Base-by-base conservation (phyloP, 2,329 filamentous ascomycete genomes). In the Ceratocystis ficicola region DNA sequence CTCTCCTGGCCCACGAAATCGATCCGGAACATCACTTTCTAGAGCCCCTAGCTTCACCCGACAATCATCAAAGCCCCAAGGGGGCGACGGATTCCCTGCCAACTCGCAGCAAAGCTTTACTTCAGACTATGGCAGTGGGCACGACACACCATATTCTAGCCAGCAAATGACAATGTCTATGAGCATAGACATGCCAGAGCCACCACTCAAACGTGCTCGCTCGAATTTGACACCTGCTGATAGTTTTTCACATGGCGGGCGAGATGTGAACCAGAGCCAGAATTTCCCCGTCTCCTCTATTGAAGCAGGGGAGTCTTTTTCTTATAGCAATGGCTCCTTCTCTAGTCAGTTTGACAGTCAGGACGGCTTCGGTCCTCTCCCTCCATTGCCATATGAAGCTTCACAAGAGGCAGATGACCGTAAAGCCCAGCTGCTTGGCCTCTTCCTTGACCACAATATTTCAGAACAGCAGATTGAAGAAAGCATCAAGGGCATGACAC, bases 101-200 rank as follows among this genome's bases (percentile, higher is more conserved):
- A 89, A 86, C 73, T 95, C 92, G 59, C 91, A 96, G 74, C 90
- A 95, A 73, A 96, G 88, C 73, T 84, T 89, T 70, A 77, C 81
- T 52, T 91, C 89, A 0, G 89, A 93, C 70, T 91, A 86, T 75
- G 86, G 81, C 60, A 87, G 72, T 71, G 70, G 63, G 70, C 70
- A 68, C 69, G 64, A 69, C 64, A 25, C 66, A 65, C 10, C 62
- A 30, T 52, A 50, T 32, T 55, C 64, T 25, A 60, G 62, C 46
- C 66, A 68, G 44, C 72, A 73, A 44, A 73, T 78, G 64, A 72
- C 81, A 44, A 73, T 78, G 64, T 72, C 81, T 25, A 73, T 78
- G 64, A 72, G 81, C 25, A 76, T 81, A 25, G 84, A 89, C 64
- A 75, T 68, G 76, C 46, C 83, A 64, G 90, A 96, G 73, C 92